Percentiles rank a stretch among this genome's conserved stretches.
Evolutionary conservation across 345 rosid genomes (phyloP).

Genomic region (Cardamine chenopodiifolia): DNA sequence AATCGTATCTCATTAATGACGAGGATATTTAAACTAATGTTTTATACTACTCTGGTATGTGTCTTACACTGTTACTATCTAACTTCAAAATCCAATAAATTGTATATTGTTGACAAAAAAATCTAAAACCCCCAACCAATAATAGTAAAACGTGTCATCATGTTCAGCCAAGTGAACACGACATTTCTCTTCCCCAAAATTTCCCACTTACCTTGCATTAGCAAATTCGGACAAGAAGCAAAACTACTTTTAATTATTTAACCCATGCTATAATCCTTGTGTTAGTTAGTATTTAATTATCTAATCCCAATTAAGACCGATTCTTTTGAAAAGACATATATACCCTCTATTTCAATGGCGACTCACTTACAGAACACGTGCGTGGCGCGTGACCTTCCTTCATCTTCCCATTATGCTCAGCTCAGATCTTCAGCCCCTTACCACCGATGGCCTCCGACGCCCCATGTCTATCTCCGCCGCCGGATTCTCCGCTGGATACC

Average conservation of each 20-base stretch:
- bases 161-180: background rate
- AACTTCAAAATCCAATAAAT: background rate
- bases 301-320: background rate
- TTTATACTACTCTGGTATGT: background rate
- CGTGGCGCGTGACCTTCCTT: background rate
- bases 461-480: constrained; percentile 15
- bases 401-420: background rate
- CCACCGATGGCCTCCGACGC: constrained; percentile 18
- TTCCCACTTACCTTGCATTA: background rate
- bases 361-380: background rate
- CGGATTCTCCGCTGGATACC: constrained; percentile 19
- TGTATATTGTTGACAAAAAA: background rate
- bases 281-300: background rate
- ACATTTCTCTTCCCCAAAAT: background rate
- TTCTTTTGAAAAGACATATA: background rate
- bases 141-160: background rate
- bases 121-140: background rate
- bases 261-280: no score
- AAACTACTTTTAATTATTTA: background rate
- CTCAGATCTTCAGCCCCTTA: background rate
- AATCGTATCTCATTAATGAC: background rate
- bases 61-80: background rate
- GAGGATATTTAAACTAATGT: no score
- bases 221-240: background rate
- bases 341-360: background rate